Evolutionary conservation across 2,329 filamentous ascomycete genomes (phyloP), one percentile per base, ranked within the genome.

Genomic region (Sclerotinia borealis): DNA sequence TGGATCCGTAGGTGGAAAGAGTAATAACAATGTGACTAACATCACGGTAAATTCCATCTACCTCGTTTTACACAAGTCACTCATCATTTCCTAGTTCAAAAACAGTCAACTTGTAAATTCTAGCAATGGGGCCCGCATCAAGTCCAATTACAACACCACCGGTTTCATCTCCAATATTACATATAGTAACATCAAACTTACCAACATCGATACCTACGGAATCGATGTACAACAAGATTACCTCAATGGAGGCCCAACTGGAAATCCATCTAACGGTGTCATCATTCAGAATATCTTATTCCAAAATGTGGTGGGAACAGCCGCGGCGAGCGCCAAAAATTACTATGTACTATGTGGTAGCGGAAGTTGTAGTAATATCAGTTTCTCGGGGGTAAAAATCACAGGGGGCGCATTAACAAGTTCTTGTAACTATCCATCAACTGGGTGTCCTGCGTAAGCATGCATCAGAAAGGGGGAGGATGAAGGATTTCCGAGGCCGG

Each of bases 201-300:
- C 71, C 41, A 75, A 76, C 59, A 80, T 81, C 65, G 70, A 74
- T 37, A 76, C 77, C 65, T 81, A 82, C 68, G 80, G 80, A 22
- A 80, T 83, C 63, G 79, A 80, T 64, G 75, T 82, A 48, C 75
- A 81, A 72, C 79, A 83, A 72, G 80, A 83, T 69, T 83, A 82
- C 67, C 69, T 80, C 61, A 83, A 82, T 67, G 80, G 77, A 15
- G 76, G 76, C 4, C 70, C 76, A 6, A 77, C 74, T 8, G 77
- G 76, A 1, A 65, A 66, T 11, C 74, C 77, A 7, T 74, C 74
- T 1, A 77, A 76, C 56, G 77, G 76, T 3, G 76, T 79, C 3
- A 68, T 67, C 2, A 77, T 79, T 51, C 65, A 66, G 34, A 74
- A 73, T 60, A 52, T 79, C 3, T 64, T 68, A 9, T 75, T 78